A percentile compares a stretch with the other conserved stretches of the same genome.
Conservation (phyloP, 1,284 basidiomycete genomes). For the Malassezia yamatoensis region DNA sequence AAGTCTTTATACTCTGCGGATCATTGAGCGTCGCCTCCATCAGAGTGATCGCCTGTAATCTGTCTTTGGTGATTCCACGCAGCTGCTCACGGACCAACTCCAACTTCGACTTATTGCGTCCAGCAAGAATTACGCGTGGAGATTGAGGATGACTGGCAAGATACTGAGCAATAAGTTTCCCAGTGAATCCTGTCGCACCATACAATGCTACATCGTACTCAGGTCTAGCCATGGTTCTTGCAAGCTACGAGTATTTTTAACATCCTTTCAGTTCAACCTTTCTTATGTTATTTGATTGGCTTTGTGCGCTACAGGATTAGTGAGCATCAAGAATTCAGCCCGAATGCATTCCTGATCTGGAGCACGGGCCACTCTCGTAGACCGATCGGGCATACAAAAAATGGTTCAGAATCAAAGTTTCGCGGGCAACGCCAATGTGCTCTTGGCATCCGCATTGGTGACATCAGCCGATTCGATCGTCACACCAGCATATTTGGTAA, state of each 20-base stretch:
- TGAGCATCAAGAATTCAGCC: too few relatives aligned
- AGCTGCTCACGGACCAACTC: slow-evolving; percentile 20
- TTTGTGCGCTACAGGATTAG: neutral
- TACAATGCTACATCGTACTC: slow-evolving; percentile 1
- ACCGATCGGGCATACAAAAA: too few relatives aligned
- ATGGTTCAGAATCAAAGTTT: too few relatives aligned
- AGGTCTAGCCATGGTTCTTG: neutral
- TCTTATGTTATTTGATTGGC: too few relatives aligned
- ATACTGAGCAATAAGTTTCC: slow-evolving; percentile 27
- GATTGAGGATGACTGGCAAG: slow-evolving; percentile 23
- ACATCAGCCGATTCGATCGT: slow-evolving; percentile 48
- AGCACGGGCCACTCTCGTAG: too few relatives aligned
- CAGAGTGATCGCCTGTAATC: slow-evolving; percentile 19
- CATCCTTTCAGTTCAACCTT: too few relatives aligned
- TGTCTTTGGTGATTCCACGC: slow-evolving; percentile 6
- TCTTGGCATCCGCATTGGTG: neutral
- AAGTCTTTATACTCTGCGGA: slow-evolving; percentile 18
- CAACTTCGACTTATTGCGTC: slow-evolving; percentile 27
- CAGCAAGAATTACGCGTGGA: slow-evolving; percentile 31
- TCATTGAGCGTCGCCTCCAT: slow-evolving; percentile 25
- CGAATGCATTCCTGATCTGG: too few relatives aligned
- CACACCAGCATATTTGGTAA: slow-evolving; percentile 56
- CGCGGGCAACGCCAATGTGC: too few relatives aligned
- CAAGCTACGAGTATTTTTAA: neutral
- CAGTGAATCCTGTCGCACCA: slow-evolving; percentile 35